Conservation (phyloP, 805 yeast species). For the Yamadazyma olivae region DNA sequence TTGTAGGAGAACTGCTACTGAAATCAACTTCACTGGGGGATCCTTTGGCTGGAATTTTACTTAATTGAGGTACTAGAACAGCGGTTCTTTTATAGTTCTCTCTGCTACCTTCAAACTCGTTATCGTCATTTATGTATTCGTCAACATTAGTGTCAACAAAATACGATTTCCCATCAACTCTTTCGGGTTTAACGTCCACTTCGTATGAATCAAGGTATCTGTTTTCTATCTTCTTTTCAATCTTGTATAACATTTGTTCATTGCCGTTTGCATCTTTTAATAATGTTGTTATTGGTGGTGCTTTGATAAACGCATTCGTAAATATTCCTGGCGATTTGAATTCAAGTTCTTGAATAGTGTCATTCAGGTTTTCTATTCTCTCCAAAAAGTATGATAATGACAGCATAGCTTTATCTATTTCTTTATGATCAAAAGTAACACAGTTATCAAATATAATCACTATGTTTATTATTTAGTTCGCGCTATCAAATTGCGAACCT, state of each 20-base stretch:
- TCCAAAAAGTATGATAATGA: slow-evolving; percentile 21
- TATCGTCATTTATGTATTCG: slow-evolving; percentile 14
- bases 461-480: not conserved
- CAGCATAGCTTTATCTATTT: slow-evolving; percentile 6
- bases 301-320: slow-evolving; percentile 56
- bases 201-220: slow-evolving; percentile 1
- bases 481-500: too few relatives aligned
- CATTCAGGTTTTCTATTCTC: slow-evolving; percentile 35
- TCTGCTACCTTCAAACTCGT: slow-evolving; percentile 18
- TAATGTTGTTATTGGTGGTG: slow-evolving; percentile 53
- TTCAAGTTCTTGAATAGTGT: slow-evolving; percentile 40
- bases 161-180: slow-evolving; percentile 48
- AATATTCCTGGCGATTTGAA: slow-evolving; percentile 61
- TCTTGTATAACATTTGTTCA: slow-evolving; percentile 50
- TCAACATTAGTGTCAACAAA: slow-evolving; percentile 30
- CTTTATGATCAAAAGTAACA: not conserved
- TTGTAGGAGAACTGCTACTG: slow-evolving; percentile 12
- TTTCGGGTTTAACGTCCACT: slow-evolving; percentile 25
- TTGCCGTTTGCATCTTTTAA: slow-evolving; percentile 55
- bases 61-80: slow-evolving; percentile 24
- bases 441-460: too few relatives aligned
- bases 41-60: slow-evolving; percentile 3
- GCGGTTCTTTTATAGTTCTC: slow-evolving; percentile 27
- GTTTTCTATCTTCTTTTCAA: slow-evolving; percentile 17
- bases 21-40: slow-evolving; percentile 2